Evolutionary conservation across 805 yeast genomes (phyloP).

Genomic region (Starmerella potacharoeniae): DNA sequence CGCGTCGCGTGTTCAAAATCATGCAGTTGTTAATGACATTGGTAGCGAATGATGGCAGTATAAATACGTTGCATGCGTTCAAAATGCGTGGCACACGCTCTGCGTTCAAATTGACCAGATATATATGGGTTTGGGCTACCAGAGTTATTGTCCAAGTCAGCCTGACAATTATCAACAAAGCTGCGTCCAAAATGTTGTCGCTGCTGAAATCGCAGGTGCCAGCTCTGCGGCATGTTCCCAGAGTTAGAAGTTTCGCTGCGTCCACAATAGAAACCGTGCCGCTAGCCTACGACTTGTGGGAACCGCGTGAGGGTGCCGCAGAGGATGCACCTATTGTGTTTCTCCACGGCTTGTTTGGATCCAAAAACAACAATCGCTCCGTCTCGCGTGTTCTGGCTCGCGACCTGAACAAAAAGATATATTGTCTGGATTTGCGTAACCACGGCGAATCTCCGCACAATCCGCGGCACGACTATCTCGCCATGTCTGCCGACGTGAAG

Average conservation of each 20-base stretch:
- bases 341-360: conserved; percentile 84
- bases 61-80: too few relatives aligned
- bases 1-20: too few relatives aligned
- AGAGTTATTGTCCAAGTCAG: too few relatives aligned
- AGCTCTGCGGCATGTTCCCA: neutral
- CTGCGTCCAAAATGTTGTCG: neutral
- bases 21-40: too few relatives aligned
- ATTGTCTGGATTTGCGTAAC: conserved; percentile 59
- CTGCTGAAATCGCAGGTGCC: neutral
- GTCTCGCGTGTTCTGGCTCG: conserved; percentile 47
- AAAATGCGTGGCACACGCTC: too few relatives aligned
- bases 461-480: conserved; percentile 60
- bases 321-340: conserved; percentile 48
- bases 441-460: conserved; percentile 86
- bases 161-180: neutral
- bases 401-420: conserved; percentile 28
- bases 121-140: too few relatives aligned
- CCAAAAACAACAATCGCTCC: conserved; percentile 64
- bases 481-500: conserved; percentile 80
- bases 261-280: conserved; percentile 14
- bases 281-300: conserved; percentile 23
- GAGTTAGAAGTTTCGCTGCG: neutral
- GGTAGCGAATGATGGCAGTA: too few relatives aligned
- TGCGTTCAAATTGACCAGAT: too few relatives aligned
- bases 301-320: conserved; percentile 12